A percentile compares a stretch with the other conserved stretches of the same genome.
phyloP scores from a whole-genome alignment of 1,284 basidiomycete species.

The Phaffia rhodozyma region DNA sequence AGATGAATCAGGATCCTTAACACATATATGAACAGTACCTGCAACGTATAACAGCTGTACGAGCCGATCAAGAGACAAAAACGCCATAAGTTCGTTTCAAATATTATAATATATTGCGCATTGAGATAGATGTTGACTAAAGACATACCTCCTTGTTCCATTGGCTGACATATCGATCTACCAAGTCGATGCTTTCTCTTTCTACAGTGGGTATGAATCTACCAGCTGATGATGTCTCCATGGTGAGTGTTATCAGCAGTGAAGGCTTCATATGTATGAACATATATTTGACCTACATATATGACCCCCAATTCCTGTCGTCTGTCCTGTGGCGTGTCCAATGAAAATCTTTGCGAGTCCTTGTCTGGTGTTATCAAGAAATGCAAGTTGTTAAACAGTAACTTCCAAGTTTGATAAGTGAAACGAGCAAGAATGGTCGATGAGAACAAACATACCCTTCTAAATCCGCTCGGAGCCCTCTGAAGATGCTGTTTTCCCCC shows the following conservation, averaged over 20 bases:
- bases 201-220: conserved; percentile 96
- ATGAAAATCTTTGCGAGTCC: conserved; percentile 65
- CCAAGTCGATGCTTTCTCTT: conserved; percentile 82
- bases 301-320: conserved; percentile 84
- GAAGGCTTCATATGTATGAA: too few relatives aligned
- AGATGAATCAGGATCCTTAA: background rate
- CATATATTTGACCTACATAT: conserved; percentile 38
- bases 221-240: conserved; percentile 38
- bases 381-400: too few relatives aligned
- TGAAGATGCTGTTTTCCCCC: conserved; percentile 63
- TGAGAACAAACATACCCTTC: conserved; percentile 46
- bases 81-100: too few relatives aligned
- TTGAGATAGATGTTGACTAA: too few relatives aligned
- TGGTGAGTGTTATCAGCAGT: too few relatives aligned
- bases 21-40: conserved; percentile 35
- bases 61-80: conserved; percentile 44
- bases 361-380: background rate
- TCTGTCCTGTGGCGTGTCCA: conserved; percentile 55
- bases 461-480: conserved; percentile 68
- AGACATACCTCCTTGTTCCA: conserved; percentile 28
- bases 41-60: conserved; percentile 73
- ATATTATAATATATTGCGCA: too few relatives aligned
- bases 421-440: background rate
- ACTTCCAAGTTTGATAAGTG: background rate
- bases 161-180: conserved; percentile 57